Evolutionary conservation across 2,329 filamentous ascomycete species (phyloP).

Genomic region (Penicillium brevicompactum): DNA sequence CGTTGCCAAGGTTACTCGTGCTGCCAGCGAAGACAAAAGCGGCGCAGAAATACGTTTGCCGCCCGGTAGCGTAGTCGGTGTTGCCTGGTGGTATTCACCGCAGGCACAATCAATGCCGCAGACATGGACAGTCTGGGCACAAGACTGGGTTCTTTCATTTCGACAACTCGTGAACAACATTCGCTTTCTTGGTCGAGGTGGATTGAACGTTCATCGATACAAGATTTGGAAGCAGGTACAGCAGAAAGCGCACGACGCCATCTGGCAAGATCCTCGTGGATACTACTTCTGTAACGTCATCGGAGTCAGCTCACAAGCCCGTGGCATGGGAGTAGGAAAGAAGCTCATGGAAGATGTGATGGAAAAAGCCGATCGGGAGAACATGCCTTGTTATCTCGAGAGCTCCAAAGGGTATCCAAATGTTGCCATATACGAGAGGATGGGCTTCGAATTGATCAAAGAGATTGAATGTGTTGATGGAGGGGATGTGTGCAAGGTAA

Average conservation of each 20-base stretch:
- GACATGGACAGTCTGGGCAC: constrained; percentile 64
- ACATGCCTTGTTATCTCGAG: constrained; percentile 69
- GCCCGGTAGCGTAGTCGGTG: constrained; percentile 61
- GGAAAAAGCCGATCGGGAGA: constrained; percentile 64
- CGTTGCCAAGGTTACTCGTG: constrained; percentile 63
- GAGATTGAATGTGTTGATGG: constrained; percentile 69
- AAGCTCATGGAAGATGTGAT: constrained; percentile 66
- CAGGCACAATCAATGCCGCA: constrained; percentile 49
- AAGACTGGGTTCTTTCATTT: constrained; percentile 67
- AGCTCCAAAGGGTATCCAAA: constrained; percentile 70
- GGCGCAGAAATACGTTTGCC: constrained; percentile 12
- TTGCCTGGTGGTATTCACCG: constrained; percentile 72
- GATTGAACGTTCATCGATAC: constrained; percentile 67
- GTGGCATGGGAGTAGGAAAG: constrained; percentile 68
- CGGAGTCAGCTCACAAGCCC: constrained; percentile 65
- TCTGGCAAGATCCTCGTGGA: constrained; percentile 67
- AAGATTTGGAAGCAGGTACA: constrained; percentile 73
- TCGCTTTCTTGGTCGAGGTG: constrained; percentile 65
- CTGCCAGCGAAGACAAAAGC: constrained; percentile 20
- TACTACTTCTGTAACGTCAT: constrained; percentile 80
- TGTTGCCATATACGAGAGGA: constrained; percentile 68
- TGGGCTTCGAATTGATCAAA: constrained; percentile 67
- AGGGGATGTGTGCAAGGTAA: constrained; percentile 56
- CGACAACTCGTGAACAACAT: constrained; percentile 69
- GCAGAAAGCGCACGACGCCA: constrained; percentile 58